Evolutionary conservation across 768 basidiomycete species (phyloP).

Genomic region (Floccularia luteovirens): DNA sequence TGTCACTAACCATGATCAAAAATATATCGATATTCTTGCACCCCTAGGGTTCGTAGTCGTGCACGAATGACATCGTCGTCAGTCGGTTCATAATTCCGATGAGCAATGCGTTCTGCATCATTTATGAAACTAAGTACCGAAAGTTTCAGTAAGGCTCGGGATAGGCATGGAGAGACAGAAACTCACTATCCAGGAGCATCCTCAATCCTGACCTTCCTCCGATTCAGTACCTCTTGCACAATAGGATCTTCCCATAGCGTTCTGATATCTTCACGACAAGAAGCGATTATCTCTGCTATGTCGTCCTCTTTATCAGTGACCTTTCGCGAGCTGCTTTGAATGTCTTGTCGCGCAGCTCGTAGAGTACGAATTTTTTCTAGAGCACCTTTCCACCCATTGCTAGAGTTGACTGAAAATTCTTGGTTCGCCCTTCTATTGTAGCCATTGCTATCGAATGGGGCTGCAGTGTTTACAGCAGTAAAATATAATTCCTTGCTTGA

Average conservation of each 20-base stretch:
- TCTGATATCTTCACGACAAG: conserved; percentile 60
- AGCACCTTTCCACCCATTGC: conserved; percentile 60
- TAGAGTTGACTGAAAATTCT: conserved; percentile 56
- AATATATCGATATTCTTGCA: conserved; percentile 65
- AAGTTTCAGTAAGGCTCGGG: background rate
- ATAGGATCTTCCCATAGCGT: conserved; percentile 60
- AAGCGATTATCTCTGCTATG: conserved; percentile 48
- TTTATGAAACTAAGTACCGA: conserved; percentile 60
- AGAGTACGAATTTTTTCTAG: conserved; percentile 44
- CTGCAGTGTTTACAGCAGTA: conserved; percentile 27
- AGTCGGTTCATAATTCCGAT: conserved; percentile 55
- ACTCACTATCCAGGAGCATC: conserved; percentile 71
- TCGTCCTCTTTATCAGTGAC: conserved; percentile 43
- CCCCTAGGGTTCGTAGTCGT: conserved; percentile 68
- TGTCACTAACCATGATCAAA: conserved; percentile 51
- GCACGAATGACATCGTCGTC: conserved; percentile 78
- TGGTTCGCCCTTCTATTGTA: conserved; percentile 19
- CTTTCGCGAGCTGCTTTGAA: conserved; percentile 12
- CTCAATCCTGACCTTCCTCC: conserved; percentile 52
- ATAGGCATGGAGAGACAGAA: background rate
- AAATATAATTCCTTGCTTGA: conserved; percentile 44
- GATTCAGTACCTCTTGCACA: conserved; percentile 51
- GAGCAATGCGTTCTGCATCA: conserved; percentile 60
- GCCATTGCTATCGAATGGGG: conserved; percentile 26
- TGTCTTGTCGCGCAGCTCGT: conserved; percentile 18